Conservation (phyloP, 306 rosid genomes). For the Medicago lupulina region DNA sequence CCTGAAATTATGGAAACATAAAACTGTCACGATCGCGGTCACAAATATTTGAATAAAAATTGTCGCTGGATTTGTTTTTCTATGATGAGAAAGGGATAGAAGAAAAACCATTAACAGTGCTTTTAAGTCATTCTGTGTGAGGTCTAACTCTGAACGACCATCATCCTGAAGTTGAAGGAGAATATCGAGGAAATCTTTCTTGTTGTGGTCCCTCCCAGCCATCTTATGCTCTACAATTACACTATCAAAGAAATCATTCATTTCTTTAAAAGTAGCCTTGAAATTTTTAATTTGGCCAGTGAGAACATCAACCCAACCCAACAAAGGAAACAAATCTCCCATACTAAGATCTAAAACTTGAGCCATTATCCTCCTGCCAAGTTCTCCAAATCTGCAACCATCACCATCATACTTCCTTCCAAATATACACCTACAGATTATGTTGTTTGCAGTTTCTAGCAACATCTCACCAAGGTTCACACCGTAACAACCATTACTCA, state of each 20-base stretch:
- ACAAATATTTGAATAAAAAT: background rate
- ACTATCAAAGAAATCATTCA: conserved; percentile 40
- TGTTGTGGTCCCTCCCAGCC: background rate
- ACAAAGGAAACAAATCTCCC: conserved; percentile 42
- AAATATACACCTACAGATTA: conserved; percentile 37
- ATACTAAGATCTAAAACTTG: conserved; percentile 22
- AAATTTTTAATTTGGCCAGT: conserved; percentile 24
- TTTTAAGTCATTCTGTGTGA: conserved; percentile 45
- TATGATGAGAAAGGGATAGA: background rate
- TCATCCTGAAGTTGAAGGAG: conserved; percentile 41
- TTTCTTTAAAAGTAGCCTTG: conserved; percentile 29
- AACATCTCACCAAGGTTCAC: conserved; percentile 48
- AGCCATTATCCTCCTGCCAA: conserved; percentile 19
- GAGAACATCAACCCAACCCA: conserved; percentile 45
- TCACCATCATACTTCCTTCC: conserved; percentile 40
- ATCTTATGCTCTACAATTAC: conserved; percentile 39
- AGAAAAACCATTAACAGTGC: conserved; percentile 43
- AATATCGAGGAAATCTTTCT: conserved; percentile 46
- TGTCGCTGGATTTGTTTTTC: background rate
- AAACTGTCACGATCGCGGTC: background rate
- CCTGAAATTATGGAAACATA: conserved; percentile 35
- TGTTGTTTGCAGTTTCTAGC: conserved; percentile 22
- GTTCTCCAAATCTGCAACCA: conserved; percentile 12
- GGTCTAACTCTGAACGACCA: conserved; percentile 36
- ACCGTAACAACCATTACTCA: background rate